Evolutionary conservation across 805 yeast species (phyloP), one percentile per base, ranked within the genome.

Genomic region (Sugiyamaella qingdaonensis): DNA sequence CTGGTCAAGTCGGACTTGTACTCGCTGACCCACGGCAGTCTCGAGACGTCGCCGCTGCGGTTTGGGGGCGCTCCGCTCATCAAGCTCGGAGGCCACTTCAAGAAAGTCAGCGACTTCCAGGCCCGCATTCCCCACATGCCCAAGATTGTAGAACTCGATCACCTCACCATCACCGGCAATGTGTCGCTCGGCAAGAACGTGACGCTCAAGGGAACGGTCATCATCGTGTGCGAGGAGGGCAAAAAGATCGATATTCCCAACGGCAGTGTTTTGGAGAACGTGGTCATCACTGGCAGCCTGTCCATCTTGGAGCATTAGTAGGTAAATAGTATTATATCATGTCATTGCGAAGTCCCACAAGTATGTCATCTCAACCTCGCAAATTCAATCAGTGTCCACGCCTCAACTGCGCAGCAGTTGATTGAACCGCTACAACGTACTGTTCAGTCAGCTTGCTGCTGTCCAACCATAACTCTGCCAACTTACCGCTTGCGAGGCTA

Each of bases 231-330:
- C 73, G 90, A 91, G 55, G 98, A 94, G 67, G 97, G 97, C 57
- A 94, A 90, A 69, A 88, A 82, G 75, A 94, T 94, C 65, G 97
- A 94, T 68, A 89, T 94, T 77, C 99, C 99, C 63, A 91, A 94
- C 67, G 99, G 99, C 39, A 82, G 96, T 11, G 78, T 91, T 51
- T 79, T 94, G 65, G 99, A 94, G 72, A 94, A 94, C 68, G 98
- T 92, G 49, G 99, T 92, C 58, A 88, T 92, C 64, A 92, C 99
- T 50, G 99, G 99, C 71, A 90, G 88, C 75, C 80, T 92, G 73
- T 89, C 95, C 65, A 91, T 94, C 64, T 79, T 91, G 66, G 97
- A 91, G 75, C 97, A 91, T 72, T 90, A 72, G 36, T 31, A 16
- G 13, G 19, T 39, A 39, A 39, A 39, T 34, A 34, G n/a, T 34